A percentile compares a stretch with the other conserved stretches of the same genome.
Evolutionary conservation across 2,329 filamentous ascomycete species (phyloP).

Genomic region (Botrytis fabae): DNA sequence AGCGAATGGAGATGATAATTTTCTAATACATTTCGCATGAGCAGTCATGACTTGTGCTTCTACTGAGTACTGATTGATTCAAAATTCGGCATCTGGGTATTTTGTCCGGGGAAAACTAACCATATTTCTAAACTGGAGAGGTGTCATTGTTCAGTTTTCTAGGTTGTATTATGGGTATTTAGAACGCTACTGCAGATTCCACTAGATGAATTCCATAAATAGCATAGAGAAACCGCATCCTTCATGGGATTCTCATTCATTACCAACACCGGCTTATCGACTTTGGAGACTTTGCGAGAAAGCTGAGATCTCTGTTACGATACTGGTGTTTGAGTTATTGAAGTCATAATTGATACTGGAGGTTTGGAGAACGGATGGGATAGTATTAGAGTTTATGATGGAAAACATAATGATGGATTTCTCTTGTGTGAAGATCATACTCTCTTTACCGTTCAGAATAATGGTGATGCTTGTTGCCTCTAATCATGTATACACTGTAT

Average conservation of each 20-base stretch:
- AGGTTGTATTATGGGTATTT: background rate
- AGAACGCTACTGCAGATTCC: fast-evolving
- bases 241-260: fast-evolving
- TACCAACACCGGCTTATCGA: fast-evolving
- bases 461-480: background rate
- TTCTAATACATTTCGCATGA: background rate
- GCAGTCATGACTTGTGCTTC: fast-evolving
- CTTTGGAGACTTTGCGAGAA: background rate
- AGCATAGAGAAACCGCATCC: fast-evolving
- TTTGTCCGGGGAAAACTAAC: fast-evolving
- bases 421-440: background rate
- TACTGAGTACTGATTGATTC: background rate
- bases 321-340: fast-evolving
- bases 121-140: background rate
- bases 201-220: fast-evolving
- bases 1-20: background rate
- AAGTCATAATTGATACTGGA: background rate
- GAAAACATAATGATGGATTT: background rate
- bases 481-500: background rate
- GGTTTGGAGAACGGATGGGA: background rate
- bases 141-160: fast-evolving
- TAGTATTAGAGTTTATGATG: background rate
- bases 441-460: fast-evolving
- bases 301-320: background rate
- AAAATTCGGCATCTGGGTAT: background rate